A percentile compares a stretch with the other conserved stretches of the same genome.
These are phyloP conservation scores for Sordaria brevicollis DNA, from an alignment of 495 filamentous ascomycete species.

Conservation along the genomic window DNA sequence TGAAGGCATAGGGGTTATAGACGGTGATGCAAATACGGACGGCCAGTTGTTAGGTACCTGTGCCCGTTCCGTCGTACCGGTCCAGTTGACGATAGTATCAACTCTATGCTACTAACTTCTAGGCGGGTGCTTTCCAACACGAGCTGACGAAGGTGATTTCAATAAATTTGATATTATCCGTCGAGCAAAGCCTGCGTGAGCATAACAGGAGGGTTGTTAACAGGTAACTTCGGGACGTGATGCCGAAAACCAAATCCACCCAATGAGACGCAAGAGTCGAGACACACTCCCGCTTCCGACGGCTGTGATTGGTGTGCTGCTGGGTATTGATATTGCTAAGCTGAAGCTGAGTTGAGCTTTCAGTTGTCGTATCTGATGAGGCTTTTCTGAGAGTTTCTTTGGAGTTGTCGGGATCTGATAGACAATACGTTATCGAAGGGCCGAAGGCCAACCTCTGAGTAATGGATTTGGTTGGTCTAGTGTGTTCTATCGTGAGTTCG, in stretches of 20 bases:
- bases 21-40: no score
- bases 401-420: background rate
- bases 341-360: no score
- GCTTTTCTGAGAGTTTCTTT: background rate
- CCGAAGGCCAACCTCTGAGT: background rate
- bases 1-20: no score
- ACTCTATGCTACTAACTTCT: no score
- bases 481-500: background rate
- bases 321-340: background rate
- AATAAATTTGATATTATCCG: background rate
- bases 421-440: background rate
- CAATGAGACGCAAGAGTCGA: background rate
- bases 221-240: background rate
- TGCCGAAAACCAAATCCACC: background rate
- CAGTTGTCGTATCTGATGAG: background rate
- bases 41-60: no score
- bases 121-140: background rate
- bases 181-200: no score
- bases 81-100: no score
- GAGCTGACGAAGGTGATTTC: background rate
- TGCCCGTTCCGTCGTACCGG: no score
- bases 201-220: background rate
- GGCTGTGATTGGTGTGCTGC: background rate
- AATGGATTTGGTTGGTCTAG: background rate
- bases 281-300: background rate